Evolutionary conservation across 2,329 filamentous ascomycete species (phyloP).

Genomic region (Elsinoe arachidis): DNA sequence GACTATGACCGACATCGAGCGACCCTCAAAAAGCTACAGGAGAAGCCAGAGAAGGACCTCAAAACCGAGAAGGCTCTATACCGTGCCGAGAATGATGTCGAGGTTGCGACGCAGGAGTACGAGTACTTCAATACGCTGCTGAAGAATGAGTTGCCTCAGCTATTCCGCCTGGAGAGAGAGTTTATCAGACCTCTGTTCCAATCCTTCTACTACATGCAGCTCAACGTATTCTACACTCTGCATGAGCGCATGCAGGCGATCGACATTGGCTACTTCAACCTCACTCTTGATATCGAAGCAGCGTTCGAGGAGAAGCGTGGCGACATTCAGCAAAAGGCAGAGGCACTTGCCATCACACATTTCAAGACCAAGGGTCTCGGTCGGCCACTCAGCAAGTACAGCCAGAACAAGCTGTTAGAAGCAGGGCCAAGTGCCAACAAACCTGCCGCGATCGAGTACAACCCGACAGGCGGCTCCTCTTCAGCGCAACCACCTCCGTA

Average conservation of each 20-base stretch:
- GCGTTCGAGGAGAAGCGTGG: conserved; percentile 84
- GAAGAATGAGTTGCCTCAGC: conserved; percentile 87
- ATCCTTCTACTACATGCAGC: conserved; percentile 99
- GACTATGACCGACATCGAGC: conserved; percentile 86
- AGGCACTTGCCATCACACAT: conserved; percentile 74
- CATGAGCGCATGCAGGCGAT: conserved; percentile 97
- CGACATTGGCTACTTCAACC: conserved; percentile 95
- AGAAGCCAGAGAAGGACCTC: conserved; percentile 91
- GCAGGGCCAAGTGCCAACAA: conserved; percentile 7
- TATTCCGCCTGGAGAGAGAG: conserved; percentile 81
- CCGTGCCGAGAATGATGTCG: conserved; percentile 86
- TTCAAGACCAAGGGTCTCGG: conserved; percentile 68
- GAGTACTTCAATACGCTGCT: conserved; percentile 97
- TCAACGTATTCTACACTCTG: conserved; percentile 97
- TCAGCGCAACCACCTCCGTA: conserved; percentile 30
- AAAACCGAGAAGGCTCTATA: conserved; percentile 98
- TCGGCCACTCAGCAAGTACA: conserved; percentile 27
- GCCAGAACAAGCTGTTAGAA: conserved; percentile 21
- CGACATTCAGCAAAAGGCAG: conserved; percentile 75
- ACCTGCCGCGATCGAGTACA: conserved; percentile 12
- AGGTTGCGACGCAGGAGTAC: conserved; percentile 87
- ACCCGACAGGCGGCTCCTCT: conserved; percentile 1
- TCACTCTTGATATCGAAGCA: conserved; percentile 82
- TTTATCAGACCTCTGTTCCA: conserved; percentile 97
- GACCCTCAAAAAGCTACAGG: conserved; percentile 84